Evolutionary conservation across 2,329 filamentous ascomycete species (phyloP).

Genomic region (Venturia asperata): DNA sequence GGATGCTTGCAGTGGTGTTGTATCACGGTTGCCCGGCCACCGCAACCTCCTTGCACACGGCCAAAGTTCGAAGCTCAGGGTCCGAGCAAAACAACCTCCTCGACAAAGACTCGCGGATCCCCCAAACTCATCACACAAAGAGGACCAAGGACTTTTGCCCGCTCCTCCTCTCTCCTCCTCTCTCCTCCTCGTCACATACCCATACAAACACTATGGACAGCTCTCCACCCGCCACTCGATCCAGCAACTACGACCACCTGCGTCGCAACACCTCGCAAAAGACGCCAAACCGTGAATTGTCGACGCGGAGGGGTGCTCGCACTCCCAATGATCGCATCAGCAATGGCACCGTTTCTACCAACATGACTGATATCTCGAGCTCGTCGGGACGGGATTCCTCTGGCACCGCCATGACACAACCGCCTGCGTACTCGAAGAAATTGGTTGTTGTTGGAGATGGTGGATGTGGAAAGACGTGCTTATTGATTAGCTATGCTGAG

Average conservation of each 20-base stretch:
- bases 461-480: conserved; percentile 96
- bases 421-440: conserved; percentile 94
- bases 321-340: conserved; percentile 61
- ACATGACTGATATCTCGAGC: conserved; percentile 54
- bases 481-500: conserved; percentile 97
- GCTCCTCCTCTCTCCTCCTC: neutral
- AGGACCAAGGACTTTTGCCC: too few relatives aligned
- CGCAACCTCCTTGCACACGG: neutral
- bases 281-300: conserved; percentile 27
- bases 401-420: conserved; percentile 75
- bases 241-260: conserved; percentile 48
- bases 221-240: neutral
- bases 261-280: conserved; percentile 48
- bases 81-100: neutral
- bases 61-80: neutral
- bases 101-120: neutral
- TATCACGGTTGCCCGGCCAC: too few relatives aligned
- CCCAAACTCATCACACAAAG: too few relatives aligned
- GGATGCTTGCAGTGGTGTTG: too few relatives aligned
- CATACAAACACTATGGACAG: neutral
- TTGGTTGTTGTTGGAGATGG: conserved; percentile 98
- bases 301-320: conserved; percentile 34
- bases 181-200: neutral
- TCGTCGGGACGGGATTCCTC: conserved; percentile 59
- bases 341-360: conserved; percentile 81